Percentiles rank a stretch among this genome's conserved stretches.
Conservation (phyloP, 345 rosid species). For the Arabis alpina region DNA sequence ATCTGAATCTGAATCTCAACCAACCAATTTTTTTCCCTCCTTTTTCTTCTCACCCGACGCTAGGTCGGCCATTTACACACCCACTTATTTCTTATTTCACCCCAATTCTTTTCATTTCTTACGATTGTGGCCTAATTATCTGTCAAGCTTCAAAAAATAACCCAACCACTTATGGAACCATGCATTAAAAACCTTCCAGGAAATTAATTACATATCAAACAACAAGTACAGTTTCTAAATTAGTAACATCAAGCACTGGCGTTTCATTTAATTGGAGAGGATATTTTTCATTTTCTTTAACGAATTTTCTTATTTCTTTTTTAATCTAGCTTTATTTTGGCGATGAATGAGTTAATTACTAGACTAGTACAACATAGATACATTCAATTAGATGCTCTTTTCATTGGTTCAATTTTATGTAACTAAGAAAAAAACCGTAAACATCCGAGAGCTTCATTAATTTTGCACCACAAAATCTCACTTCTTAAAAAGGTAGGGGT, state of each 20-base stretch:
- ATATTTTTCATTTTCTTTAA: background rate
- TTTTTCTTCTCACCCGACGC: slow-evolving; percentile 26
- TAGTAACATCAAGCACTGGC: slow-evolving; percentile 5
- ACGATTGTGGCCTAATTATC: background rate
- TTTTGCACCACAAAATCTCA: background rate
- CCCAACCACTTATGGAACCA: slow-evolving; percentile 1
- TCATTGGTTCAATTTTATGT: too few relatives aligned
- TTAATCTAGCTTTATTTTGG: background rate
- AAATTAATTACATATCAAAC: background rate
- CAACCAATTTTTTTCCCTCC: slow-evolving; percentile 42
- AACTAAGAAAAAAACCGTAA: too few relatives aligned
- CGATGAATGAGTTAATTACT: background rate
- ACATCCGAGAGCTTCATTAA: background rate
- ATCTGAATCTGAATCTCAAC: slow-evolving; percentile 54
- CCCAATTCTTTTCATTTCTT: background rate
- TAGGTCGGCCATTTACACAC: slow-evolving; percentile 36
- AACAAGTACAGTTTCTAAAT: slow-evolving; percentile 12
- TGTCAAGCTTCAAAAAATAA: too few relatives aligned
- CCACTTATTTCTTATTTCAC: background rate
- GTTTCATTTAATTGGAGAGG: slow-evolving; percentile 22
- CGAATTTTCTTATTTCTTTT: background rate
- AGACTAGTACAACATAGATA: background rate
- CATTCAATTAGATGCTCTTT: too few relatives aligned
- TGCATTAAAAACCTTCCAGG: background rate
- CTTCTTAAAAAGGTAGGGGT: background rate